phyloP scores from a whole-genome alignment of 306 rosid species.

The Hylodesmum podocarpum region DNA sequence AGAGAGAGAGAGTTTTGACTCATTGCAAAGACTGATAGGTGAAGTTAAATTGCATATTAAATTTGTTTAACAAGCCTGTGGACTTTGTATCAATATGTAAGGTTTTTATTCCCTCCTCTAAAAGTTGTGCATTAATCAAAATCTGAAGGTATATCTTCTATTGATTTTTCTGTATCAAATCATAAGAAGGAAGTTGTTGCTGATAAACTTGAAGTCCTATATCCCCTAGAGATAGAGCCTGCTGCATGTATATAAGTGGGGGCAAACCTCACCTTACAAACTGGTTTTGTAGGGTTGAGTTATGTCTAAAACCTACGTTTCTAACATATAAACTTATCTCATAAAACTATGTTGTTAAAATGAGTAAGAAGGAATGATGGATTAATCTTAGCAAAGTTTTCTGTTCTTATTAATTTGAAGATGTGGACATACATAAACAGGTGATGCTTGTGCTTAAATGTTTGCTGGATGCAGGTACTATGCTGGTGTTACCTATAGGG shows the following conservation, averaged over 20 bases:
- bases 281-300: too few species aligned
- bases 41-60: constrained; percentile 9
- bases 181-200: neutral
- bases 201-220: neutral
- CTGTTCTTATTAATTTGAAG: neutral
- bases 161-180: neutral
- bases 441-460: constrained; percentile 14
- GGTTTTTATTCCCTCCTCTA: neutral
- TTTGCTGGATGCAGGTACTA: constrained; percentile 42
- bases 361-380: neutral
- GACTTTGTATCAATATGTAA: neutral
- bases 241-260: too few species aligned
- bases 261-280: too few species aligned
- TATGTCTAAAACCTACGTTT: too few species aligned
- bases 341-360: neutral
- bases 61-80: neutral
- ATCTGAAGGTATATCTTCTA: neutral
- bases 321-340: too few species aligned
- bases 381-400: neutral
- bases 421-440: constrained; percentile 7
- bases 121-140: neutral
- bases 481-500: constrained; percentile 28
- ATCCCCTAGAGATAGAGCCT: too few species aligned
- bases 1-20: neutral
- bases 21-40: neutral